Percentiles rank a stretch among this genome's conserved stretches.
These are phyloP conservation scores for Mortierella sp. DNA, from an alignment of 371 early-diverging fungal genomes.

Conservation along the genomic window DNA sequence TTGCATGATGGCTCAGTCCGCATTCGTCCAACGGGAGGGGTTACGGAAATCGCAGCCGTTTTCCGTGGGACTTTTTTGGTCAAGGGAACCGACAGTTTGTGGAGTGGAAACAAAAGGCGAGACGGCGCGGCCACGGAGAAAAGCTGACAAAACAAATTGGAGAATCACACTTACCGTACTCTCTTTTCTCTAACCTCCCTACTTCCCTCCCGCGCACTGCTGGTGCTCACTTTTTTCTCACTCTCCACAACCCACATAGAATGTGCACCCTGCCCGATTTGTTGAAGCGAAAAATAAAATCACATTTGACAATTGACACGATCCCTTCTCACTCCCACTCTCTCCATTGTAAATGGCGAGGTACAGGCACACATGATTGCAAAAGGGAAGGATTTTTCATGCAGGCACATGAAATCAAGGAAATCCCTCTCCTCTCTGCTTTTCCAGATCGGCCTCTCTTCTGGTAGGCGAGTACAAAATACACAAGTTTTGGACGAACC, in stretches of 20 bases:
- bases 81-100: background rate
- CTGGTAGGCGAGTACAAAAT: background rate
- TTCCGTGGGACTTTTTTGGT: background rate
- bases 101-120: background rate
- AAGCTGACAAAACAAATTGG: constrained; percentile 10
- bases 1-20: constrained; percentile 4
- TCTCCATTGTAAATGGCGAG: background rate
- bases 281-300: background rate
- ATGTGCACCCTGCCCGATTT: background rate
- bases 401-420: constrained; percentile 4
- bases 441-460: background rate
- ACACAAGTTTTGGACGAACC: background rate
- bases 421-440: background rate
- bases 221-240: background rate
- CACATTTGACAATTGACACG: background rate
- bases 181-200: background rate
- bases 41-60: background rate
- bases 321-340: background rate
- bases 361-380: background rate
- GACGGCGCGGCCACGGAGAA: background rate
- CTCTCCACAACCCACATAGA: background rate
- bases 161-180: background rate
- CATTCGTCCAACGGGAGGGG: background rate
- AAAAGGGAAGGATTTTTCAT: background rate
- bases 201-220: background rate